Percentiles rank a stretch among this genome's conserved stretches.
Evolutionary conservation across 192 early-diverging fungal species (phyloP).

Genomic region (Piromyces finnis): DNA sequence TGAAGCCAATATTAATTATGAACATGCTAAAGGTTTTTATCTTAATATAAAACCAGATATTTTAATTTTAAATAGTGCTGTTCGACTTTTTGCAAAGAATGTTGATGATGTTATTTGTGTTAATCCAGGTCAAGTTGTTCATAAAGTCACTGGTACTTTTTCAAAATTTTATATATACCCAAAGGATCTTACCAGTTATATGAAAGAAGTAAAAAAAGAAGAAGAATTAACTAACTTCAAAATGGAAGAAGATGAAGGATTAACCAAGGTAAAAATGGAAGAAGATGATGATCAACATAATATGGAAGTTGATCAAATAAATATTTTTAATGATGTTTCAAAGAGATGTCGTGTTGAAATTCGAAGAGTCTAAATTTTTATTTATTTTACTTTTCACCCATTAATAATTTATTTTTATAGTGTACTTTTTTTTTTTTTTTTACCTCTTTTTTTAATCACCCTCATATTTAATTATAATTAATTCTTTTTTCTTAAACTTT

Average conservation of each 20-base stretch:
- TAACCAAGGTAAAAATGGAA: neutral
- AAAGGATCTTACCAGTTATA: neutral
- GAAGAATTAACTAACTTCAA: neutral
- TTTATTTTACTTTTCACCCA: too few species aligned
- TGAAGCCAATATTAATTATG: constrained; percentile 12
- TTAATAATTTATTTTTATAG: too few species aligned
- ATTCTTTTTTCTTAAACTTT: too few species aligned
- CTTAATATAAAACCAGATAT: constrained; percentile 53
- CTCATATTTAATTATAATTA: too few species aligned
- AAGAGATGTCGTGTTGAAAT: neutral
- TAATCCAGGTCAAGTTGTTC: constrained; percentile 65
- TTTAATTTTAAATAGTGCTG: constrained; percentile 51
- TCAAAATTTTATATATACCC: constrained; percentile 57
- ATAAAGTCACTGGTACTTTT: constrained; percentile 56
- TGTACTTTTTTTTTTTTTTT: too few species aligned
- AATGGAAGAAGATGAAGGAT: neutral
- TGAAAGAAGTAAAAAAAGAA: neutral
- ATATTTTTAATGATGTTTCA: neutral
- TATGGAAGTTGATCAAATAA: neutral
- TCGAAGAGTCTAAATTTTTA: neutral
- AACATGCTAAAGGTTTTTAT: constrained; percentile 5
- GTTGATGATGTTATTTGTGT: constrained; percentile 61
- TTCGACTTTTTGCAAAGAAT: constrained; percentile 51
- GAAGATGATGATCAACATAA: neutral
- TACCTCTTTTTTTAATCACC: too few species aligned